Percentiles rank a stretch among this genome's conserved stretches.
These are phyloP conservation scores for Podaxis carcinomalis DNA, from an alignment of 768 basidiomycete genomes.

Conservation along the genomic window DNA sequence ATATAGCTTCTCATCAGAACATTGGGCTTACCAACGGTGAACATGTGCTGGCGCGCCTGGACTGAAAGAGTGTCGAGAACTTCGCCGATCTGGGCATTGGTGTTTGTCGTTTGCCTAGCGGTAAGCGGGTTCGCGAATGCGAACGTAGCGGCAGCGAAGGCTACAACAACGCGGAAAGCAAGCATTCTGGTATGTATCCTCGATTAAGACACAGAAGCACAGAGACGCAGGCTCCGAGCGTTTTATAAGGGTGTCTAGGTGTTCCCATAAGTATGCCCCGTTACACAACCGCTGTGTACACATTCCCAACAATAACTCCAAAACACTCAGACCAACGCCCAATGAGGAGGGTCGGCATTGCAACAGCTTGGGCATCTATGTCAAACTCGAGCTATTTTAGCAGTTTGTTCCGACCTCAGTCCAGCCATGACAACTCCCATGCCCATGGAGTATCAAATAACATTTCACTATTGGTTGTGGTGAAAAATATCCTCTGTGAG, in stretches of 20 bases:
- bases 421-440: not conserved
- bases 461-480: slow-evolving; percentile 1
- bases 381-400: slow-evolving; percentile 1
- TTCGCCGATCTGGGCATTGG: slow-evolving; percentile 24
- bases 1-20: not conserved
- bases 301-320: slow-evolving; percentile 6
- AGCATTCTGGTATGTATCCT: slow-evolving; percentile 20
- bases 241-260: slow-evolving; percentile 3
- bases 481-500: not conserved
- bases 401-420: not conserved
- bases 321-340: not conserved
- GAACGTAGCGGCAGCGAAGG: slow-evolving; percentile 23
- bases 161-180: slow-evolving; percentile 22
- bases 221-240: not conserved
- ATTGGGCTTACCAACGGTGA: slow-evolving; percentile 22
- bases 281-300: not conserved
- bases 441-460: slow-evolving; percentile 10
- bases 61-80: slow-evolving; percentile 24
- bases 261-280: slow-evolving; percentile 4
- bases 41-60: slow-evolving; percentile 18
- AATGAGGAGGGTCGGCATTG: slow-evolving; percentile 9
- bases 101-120: slow-evolving; percentile 28
- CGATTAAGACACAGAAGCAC: slow-evolving; percentile 6
- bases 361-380: slow-evolving; percentile 3
- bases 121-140: slow-evolving; percentile 25